A percentile compares a stretch with the other conserved stretches of the same genome.
Conservation (phyloP, 768 basidiomycete genomes). For the Podaxis sp. region DNA sequence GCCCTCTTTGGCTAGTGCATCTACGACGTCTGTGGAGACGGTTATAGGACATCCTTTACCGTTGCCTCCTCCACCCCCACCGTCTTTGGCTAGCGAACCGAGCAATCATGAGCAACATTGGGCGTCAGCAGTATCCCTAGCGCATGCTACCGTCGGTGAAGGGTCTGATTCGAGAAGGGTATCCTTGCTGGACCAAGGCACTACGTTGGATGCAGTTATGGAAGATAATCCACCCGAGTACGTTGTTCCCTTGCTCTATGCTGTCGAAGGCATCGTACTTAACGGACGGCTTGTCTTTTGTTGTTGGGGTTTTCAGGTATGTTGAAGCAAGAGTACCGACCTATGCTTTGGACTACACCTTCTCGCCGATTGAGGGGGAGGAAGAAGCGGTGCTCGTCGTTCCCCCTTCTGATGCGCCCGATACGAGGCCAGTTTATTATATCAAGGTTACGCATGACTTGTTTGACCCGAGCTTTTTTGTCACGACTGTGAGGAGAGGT, state of each 20-base stretch:
- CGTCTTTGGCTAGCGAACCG: background rate
- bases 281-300: background rate
- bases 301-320: background rate
- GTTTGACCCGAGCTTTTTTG: conserved; percentile 21
- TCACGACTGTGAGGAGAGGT: conserved; percentile 22
- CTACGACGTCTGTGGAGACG: background rate
- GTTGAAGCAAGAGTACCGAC: conserved; percentile 6
- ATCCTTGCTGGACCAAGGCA: conserved; percentile 1
- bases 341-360: conserved; percentile 7
- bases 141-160: conserved; percentile 9
- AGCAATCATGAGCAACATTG: background rate
- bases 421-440: conserved; percentile 20
- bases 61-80: background rate
- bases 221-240: background rate
- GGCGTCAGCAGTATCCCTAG: background rate
- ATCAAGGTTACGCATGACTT: conserved; percentile 21
- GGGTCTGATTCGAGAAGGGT: conserved; percentile 11
- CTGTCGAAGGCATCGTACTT: background rate
- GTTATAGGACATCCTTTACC: background rate
- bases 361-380: background rate
- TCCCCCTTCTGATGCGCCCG: conserved; percentile 16
- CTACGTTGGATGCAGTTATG: background rate
- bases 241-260: background rate
- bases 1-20: background rate
- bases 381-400: conserved; percentile 14